phyloP scores from a whole-genome alignment of 2,329 filamentous ascomycete genomes.

The Penicillium aurantiogriseum region DNA sequence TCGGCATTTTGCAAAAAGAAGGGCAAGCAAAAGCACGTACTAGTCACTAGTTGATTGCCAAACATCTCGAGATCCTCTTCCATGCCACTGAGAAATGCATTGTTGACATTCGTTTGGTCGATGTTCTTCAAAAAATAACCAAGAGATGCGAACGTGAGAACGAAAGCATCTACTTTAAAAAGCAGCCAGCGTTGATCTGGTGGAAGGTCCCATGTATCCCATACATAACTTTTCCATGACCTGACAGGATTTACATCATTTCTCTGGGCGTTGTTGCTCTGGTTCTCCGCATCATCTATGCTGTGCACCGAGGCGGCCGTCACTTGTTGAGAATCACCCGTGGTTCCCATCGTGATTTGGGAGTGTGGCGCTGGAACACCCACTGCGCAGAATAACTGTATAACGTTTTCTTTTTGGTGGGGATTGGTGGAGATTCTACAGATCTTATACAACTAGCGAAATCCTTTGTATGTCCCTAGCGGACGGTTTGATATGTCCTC shows the following conservation, averaged over 20 bases:
- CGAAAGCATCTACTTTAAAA: constrained; percentile 32
- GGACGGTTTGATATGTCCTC: constrained; percentile 1
- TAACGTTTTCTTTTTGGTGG: background rate
- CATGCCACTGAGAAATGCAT: constrained; percentile 43
- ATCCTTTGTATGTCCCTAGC: background rate
- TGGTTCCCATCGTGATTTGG: background rate
- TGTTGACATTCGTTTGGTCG: constrained; percentile 45
- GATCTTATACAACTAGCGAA: background rate
- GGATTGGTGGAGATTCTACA: background rate
- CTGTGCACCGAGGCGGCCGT: background rate
- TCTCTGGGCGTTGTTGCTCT: background rate
- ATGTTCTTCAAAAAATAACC: constrained; percentile 36
- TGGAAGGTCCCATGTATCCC: constrained; percentile 26
- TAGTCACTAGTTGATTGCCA: constrained; percentile 39
- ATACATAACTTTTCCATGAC: constrained; percentile 25
- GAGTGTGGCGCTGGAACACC: background rate
- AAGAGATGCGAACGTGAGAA: constrained; percentile 29
- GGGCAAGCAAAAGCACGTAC: constrained; percentile 4
- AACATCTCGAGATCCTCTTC: constrained; percentile 38
- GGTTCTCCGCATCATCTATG: constrained; percentile 4
- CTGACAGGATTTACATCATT: constrained; percentile 4
- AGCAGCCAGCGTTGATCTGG: constrained; percentile 27
- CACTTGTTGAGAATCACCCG: background rate
- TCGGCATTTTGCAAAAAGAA: background rate
- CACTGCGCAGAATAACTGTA: background rate